Conservation (phyloP, 345 rosid genomes). For the Eucalyptus rudis region DNA sequence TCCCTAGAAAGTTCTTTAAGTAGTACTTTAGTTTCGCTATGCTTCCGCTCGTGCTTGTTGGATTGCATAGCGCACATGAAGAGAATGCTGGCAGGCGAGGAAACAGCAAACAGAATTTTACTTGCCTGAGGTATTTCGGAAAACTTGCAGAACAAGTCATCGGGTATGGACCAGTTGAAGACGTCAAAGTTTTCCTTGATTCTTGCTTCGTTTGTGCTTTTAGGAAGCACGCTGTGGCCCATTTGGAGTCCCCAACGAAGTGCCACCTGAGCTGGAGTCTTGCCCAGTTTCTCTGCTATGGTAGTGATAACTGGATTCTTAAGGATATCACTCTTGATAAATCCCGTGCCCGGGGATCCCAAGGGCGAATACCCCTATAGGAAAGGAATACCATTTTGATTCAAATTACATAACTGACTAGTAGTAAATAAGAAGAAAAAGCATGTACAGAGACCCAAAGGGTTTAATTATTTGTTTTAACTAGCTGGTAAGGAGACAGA, state of each 20-base stretch:
- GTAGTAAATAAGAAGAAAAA: not conserved
- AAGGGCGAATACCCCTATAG: slow-evolving; percentile 75
- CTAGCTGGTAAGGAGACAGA: not conserved
- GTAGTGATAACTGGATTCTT: slow-evolving; percentile 28
- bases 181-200: slow-evolving; percentile 68
- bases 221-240: slow-evolving; percentile 87
- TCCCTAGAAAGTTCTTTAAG: not conserved
- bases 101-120: not conserved
- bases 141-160: slow-evolving; percentile 52
- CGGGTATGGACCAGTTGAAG: slow-evolving; percentile 68
- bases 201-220: slow-evolving; percentile 57
- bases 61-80: not conserved
- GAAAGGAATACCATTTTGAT: not conserved
- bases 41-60: not conserved
- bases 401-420: not conserved
- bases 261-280: slow-evolving; percentile 79
- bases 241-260: slow-evolving; percentile 81
- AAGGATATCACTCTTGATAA: slow-evolving; percentile 57
- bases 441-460: not conserved
- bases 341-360: slow-evolving; percentile 78
- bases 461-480: not conserved
- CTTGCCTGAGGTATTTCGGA: slow-evolving; percentile 61
- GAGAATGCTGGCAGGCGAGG: not conserved
- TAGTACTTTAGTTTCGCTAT: not conserved
- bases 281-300: slow-evolving; percentile 62